Evolutionary conservation across 108 stramenopile genomes (phyloP).

Genomic region (Schizochytrium sp.): DNA sequence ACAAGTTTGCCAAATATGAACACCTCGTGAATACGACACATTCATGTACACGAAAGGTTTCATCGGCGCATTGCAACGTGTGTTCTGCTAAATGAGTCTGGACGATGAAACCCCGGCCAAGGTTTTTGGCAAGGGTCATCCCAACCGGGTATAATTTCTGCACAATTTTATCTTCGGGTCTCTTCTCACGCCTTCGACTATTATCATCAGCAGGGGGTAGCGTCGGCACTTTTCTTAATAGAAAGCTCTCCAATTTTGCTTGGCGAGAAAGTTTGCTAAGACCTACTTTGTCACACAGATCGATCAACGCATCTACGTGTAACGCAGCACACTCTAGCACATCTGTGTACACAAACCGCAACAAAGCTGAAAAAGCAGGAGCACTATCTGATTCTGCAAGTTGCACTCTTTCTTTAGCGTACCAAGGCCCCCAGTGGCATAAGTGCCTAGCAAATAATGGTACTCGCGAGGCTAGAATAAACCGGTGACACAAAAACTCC

Average conservation of each 20-base stretch:
- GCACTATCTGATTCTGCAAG: background rate
- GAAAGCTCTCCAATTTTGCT: too few relatives aligned
- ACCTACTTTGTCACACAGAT: background rate
- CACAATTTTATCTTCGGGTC: background rate
- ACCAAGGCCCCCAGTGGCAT: background rate
- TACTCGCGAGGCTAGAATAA: slow-evolving; percentile 1
- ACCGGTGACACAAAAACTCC: background rate
- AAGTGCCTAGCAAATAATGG: background rate
- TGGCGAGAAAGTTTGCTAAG: background rate
- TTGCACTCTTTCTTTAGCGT: background rate
- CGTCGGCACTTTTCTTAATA: too few relatives aligned
- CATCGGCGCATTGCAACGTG: background rate
- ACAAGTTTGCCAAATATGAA: background rate
- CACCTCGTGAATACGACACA: background rate
- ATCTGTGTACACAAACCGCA: background rate
- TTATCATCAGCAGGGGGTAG: too few relatives aligned
- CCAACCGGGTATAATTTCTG: background rate
- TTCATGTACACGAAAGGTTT: background rate
- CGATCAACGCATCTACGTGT: background rate
- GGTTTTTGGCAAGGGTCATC: background rate
- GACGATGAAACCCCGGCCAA: background rate
- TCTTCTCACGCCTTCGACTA: background rate
- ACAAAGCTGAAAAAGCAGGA: background rate
- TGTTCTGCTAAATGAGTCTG: background rate
- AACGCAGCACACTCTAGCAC: background rate